Evolutionary conservation across 208 protist species (phyloP).

Genomic region (Giardia muris): DNA sequence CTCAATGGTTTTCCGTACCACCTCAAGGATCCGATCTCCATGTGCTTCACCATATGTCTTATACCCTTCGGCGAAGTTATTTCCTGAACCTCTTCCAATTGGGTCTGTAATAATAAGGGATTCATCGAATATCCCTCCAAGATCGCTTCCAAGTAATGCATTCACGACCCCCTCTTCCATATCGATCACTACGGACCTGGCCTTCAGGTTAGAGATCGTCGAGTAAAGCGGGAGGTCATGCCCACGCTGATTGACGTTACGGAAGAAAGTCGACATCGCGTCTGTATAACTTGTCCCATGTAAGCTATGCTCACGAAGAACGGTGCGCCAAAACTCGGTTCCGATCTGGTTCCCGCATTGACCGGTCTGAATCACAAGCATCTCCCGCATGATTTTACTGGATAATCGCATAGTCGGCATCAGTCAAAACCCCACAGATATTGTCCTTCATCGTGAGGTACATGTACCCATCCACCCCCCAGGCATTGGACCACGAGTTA

Average conservation of each 20-base stretch:
- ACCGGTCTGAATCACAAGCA: constrained; percentile 50
- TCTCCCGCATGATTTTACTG: constrained; percentile 31
- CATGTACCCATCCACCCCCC: constrained; percentile 28
- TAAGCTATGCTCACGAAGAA: background rate
- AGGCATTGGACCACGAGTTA: constrained; percentile 16
- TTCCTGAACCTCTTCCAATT: background rate
- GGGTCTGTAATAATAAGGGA: background rate
- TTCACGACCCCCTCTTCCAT: constrained; percentile 82
- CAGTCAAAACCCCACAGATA: constrained; percentile 18
- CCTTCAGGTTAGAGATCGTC: background rate
- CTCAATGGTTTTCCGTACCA: constrained; percentile 58
- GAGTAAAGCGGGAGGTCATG: background rate
- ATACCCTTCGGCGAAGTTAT: constrained; percentile 24
- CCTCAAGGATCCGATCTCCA: constrained; percentile 50
- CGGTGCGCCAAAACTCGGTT: constrained; percentile 47
- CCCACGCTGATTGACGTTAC: background rate
- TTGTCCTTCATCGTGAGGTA: background rate
- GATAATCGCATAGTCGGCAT: background rate
- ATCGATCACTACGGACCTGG: constrained; percentile 54
- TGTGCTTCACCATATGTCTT: background rate
- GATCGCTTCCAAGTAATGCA: constrained; percentile 57
- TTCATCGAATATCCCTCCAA: background rate
- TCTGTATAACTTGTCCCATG: background rate
- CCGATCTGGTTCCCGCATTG: constrained; percentile 72
- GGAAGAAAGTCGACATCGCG: constrained; percentile 15